Evolutionary conservation across 2,329 filamentous ascomycete genomes (phyloP), one percentile per base, ranked within the genome.

Genomic region (Penicillium sp.): DNA sequence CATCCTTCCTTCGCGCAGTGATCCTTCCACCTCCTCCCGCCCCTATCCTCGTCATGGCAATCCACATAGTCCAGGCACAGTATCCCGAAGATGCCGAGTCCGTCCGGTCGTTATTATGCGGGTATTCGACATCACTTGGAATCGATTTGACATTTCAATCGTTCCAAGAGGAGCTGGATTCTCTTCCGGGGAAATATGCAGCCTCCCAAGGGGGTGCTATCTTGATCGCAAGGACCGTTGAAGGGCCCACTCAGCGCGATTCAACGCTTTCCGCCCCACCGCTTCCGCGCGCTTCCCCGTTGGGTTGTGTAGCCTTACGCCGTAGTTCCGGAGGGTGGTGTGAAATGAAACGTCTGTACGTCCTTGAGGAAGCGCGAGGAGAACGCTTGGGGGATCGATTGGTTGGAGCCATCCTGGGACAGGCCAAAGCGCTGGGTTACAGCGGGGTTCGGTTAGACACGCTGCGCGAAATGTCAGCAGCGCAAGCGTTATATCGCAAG

Each of bases 321-420:
- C 67, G 72, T 2, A 73, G 42, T 39, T 46, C 43, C 9, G 52
- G 55, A 13, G 47, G 44, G 18, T 66, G 56, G 60, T 81, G 78
- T 60, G 84, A 86, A 65, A 80, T 86, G 72, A 86, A 86, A 65
- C 75, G 83, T 1, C 71, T 86, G 0, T 86, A 83, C 59, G 75
- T 83, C 8, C 56, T 70, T 2, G 79, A 80, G 0, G 63, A 71
- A 39, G 76, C 77, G 1, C 76, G 83, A 22, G 80, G 83, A 2
- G 60, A 74, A 11, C 81, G 82, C 0, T 64, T 83, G 1, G 82
- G 83, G 1, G 75, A 73, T 47, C 70, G 71, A 3, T 69, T 86
- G 16, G 75, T 83, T 4, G 67, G 75, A 43, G 68, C 65, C 0
- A 74, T 79, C 3, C 62, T 86, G 5, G 64, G 66, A 5, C 68